These are phyloP conservation scores for Tetrahymena malaccensis DNA, from an alignment of 73 alveolate species.

Conservation along the genomic window DNA sequence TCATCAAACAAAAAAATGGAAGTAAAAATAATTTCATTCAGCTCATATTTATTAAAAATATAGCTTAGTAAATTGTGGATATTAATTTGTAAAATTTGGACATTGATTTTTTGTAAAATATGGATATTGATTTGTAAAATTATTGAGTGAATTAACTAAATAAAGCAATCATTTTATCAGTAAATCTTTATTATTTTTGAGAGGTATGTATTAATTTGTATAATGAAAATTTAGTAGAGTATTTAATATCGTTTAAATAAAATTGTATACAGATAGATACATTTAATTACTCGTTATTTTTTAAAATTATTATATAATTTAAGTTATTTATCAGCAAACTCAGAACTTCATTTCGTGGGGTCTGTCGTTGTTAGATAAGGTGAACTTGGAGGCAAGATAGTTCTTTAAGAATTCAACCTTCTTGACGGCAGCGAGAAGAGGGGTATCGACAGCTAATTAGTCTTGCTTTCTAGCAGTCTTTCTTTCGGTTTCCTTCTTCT, in stretches of 20 bases:
- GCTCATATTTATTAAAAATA: too few species aligned
- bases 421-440: slow-evolving; percentile 36
- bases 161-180: too few species aligned
- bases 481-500: slow-evolving; percentile 25
- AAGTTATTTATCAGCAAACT: background rate
- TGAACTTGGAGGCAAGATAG: slow-evolving; percentile 43
- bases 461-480: slow-evolving; percentile 18
- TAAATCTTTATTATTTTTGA: background rate
- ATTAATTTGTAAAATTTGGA: too few species aligned
- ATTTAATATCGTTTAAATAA: background rate
- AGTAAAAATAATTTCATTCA: too few species aligned
- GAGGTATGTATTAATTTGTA: background rate
- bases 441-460: slow-evolving; percentile 12
- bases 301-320: background rate
- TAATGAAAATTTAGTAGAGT: background rate
- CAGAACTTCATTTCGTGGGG: slow-evolving; percentile 43
- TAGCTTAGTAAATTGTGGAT: too few species aligned
- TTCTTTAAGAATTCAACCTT: slow-evolving; percentile 20
- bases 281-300: background rate
- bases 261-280: background rate
- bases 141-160: too few species aligned
- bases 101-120: too few species aligned
- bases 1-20: too few species aligned
- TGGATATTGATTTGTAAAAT: too few species aligned
- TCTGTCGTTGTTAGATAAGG: slow-evolving; percentile 23